A percentile compares a stretch with the other conserved stretches of the same genome.
These are phyloP conservation scores for Alternaria longipes DNA, from an alignment of 2,329 filamentous ascomycete genomes.

Conservation along the genomic window DNA sequence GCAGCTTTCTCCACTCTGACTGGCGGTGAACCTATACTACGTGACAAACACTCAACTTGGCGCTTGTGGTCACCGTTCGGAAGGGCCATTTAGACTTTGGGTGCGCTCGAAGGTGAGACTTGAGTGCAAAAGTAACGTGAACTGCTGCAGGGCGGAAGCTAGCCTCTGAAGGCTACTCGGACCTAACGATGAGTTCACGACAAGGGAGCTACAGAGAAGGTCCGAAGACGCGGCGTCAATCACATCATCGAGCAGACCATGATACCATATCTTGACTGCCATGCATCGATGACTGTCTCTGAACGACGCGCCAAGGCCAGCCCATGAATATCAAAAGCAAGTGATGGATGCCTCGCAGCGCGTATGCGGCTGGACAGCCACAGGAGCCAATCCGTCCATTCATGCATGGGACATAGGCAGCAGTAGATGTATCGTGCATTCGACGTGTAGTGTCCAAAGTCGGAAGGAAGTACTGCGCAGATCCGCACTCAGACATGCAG, in stretches of 20 bases:
- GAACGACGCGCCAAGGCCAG: conserved; percentile 2
- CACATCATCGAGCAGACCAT: neutral
- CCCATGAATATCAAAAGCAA: conserved; percentile 10
- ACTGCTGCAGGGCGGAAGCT: conserved; percentile 5
- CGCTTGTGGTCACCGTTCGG: conserved; percentile 24
- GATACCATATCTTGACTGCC: neutral
- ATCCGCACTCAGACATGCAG: neutral
- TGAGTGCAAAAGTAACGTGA: conserved; percentile 2
- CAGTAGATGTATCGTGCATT: neutral
- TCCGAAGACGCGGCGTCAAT: conserved; percentile 5
- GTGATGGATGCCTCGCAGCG: conserved; percentile 7
- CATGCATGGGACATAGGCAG: conserved; percentile 6
- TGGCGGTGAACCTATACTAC: conserved; percentile 34
- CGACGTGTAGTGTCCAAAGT: neutral
- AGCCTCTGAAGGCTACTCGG: neutral
- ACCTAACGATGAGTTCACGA: conserved; percentile 7
- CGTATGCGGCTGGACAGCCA: conserved; percentile 11
- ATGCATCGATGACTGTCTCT: neutral
- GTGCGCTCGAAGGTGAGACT: neutral
- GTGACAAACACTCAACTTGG: conserved; percentile 17
- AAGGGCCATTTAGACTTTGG: conserved; percentile 15
- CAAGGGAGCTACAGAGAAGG: conserved; percentile 3
- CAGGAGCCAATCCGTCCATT: neutral
- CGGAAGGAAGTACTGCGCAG: neutral
- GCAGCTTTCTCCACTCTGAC: conserved; percentile 29